Evolutionary conservation across 2,329 filamentous ascomycete species (phyloP), one percentile per base, ranked within the genome.

Genomic region (Hirsutella thompsonii): DNA sequence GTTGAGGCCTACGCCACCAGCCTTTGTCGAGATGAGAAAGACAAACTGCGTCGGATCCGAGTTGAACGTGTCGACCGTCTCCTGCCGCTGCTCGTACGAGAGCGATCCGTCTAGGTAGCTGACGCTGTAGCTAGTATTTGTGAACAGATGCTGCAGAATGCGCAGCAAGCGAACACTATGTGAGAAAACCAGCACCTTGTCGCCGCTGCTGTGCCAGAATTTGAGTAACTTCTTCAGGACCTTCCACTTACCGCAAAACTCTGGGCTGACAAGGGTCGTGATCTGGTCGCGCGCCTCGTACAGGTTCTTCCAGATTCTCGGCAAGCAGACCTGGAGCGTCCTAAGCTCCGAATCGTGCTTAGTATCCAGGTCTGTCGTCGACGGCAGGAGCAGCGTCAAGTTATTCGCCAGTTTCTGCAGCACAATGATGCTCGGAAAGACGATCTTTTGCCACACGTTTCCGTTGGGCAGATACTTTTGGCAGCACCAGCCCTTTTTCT

Each of bases 231-330:
- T 89, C 57, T 81, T 85, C 23, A 98, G 60, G 1, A 98, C 78
- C 55, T 86, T 88, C 92, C 92, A 98, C 61, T 98, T 98, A 3
- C 92, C 92, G 54, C 92, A 98, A 49, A 89, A 95, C 43, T 93
- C 83, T 0, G 86, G 82, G 50, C 94, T 88, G 1, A 88, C 81
- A 39, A 88, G 81, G 50, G 82, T 83, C 39, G 84, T 62, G 44
- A 96, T 81, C 8, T 79, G 85, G 50, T 94, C 86, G 35, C 86
- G 74, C 18, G 81, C 76, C 10, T 68, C 67, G 54, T 88, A 92
- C 0, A 94, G 67, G 18, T 79, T 66, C 52, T 79, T 68, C 85
- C 87, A 95, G 2, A 69, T 66, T 29, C 82, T 69, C 0, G 92
- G 90, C 14, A 89, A 66, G 41, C 85, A 87, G 2, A 76, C 72